Evolutionary conservation across 2,329 filamentous ascomycete genomes (phyloP).

Genomic region (Sordariomycetes sp.): DNA sequence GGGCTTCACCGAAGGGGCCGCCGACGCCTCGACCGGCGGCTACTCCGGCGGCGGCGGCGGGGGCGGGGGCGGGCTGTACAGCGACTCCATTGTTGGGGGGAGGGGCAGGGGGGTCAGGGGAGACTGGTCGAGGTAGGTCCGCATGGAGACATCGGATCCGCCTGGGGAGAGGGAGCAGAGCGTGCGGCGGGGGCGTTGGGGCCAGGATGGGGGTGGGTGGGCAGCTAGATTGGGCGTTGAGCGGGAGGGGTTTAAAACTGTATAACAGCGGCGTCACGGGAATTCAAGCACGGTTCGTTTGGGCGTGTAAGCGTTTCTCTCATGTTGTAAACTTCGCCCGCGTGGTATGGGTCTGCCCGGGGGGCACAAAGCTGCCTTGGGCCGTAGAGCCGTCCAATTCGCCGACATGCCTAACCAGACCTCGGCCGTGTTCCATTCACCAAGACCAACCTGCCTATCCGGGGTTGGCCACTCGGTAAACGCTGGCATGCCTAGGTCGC

Average conservation of each 20-base stretch:
- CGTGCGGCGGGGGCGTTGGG: neutral
- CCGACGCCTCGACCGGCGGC: neutral
- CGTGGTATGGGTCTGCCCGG: neutral
- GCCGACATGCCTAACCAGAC: too few relatives aligned
- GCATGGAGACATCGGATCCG: neutral
- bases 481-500: too few relatives aligned
- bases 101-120: constrained; percentile 8
- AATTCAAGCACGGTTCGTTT: neutral
- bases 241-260: neutral
- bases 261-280: neutral
- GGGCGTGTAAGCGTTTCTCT: neutral
- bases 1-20: constrained; percentile 36
- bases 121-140: neutral
- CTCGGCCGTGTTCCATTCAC: too few relatives aligned
- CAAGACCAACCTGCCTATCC: too few relatives aligned
- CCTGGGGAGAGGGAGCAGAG: neutral
- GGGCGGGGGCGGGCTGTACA: constrained; percentile 32
- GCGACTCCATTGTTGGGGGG: constrained; percentile 30
- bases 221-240: neutral
- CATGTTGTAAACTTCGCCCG: neutral
- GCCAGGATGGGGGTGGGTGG: neutral
- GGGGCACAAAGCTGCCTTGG: too few relatives aligned
- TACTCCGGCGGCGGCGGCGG: neutral
- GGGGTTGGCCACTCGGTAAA: too few relatives aligned
- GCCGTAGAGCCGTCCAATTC: too few relatives aligned